Evolutionary conservation across 2,329 filamentous ascomycete genomes (phyloP).

Genomic region (Pleoardoris graminearum): DNA sequence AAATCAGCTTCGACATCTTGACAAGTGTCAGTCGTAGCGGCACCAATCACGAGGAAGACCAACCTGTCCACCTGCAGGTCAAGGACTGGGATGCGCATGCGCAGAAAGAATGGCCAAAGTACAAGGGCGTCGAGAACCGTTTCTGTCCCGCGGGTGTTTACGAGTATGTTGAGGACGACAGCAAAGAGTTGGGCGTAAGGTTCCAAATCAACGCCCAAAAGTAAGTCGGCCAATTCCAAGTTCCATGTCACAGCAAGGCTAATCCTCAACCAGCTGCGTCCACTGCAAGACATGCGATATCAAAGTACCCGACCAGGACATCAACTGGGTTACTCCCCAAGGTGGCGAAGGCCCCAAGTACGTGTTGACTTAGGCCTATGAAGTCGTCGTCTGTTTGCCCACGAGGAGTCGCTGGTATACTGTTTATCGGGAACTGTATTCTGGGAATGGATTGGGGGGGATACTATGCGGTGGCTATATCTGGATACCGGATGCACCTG

Average conservation of each 20-base stretch:
- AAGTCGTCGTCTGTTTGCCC: too few relatives aligned
- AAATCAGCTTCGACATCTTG: slow-evolving; percentile 93
- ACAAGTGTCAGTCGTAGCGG: slow-evolving; percentile 94
- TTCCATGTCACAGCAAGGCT: slow-evolving; percentile 19
- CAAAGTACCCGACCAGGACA: slow-evolving; percentile 94
- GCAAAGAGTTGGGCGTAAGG: slow-evolving; percentile 82
- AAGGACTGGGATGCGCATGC: slow-evolving; percentile 94
- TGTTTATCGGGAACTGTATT: slow-evolving; percentile 5
- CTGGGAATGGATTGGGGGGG: background rate
- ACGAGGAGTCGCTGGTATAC: slow-evolving; percentile 4
- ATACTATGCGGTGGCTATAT: slow-evolving; percentile 2
- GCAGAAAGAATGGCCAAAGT: slow-evolving; percentile 78
- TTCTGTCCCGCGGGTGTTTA: slow-evolving; percentile 98
- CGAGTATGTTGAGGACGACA: slow-evolving; percentile 92
- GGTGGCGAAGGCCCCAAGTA: slow-evolving; percentile 78
- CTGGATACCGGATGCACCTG: slow-evolving; percentile 3
- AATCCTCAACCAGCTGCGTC: slow-evolving; percentile 70
- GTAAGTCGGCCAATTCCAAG: slow-evolving; percentile 59
- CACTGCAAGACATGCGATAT: slow-evolving; percentile 99
- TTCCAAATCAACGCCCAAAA: slow-evolving; percentile 99
- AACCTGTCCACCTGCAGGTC: slow-evolving; percentile 94
- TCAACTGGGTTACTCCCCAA: slow-evolving; percentile 88
- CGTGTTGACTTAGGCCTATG: slow-evolving; percentile 56
- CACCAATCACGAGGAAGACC: slow-evolving; percentile 98
- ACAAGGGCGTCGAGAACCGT: slow-evolving; percentile 90